Evolutionary conservation across 305 asterid genomes (phyloP), one percentile per base, ranked within the genome.

Genomic region (Solanum hybrid): DNA sequence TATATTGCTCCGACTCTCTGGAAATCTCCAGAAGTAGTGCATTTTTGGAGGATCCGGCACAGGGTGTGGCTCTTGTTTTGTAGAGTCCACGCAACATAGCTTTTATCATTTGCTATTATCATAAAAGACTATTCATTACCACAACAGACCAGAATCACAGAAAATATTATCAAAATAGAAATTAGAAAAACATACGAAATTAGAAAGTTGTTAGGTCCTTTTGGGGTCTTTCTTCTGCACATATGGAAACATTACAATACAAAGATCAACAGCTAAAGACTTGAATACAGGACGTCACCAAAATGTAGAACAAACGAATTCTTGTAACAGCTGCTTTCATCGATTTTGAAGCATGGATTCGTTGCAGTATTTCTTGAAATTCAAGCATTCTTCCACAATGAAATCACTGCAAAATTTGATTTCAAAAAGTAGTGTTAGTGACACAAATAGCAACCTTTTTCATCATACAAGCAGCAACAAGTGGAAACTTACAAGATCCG

Each of bases 361-460:
- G 73, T 88, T 95, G 96, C 94, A 97, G 92, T 93, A 93, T 93
- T 95, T 96, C 96, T 96, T 97, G 98, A 97, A 97, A 95, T 94
- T 95, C 95, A 95, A 89, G 87, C 96, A 94, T 93, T 96, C 99
- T 0, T 96, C 99, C 26, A 91, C 94, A 37, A 97, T 94, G 91
- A 94, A 96, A 34, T 96, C 98, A 36, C 99, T 97, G 96, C 94
- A 87, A 88, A 67, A 29, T 88, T 76, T 20, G 89, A 76, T 69
- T 64, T 33, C 79, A 22, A 42, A 4, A 9, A 89, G 33, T 31
- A 4, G 80, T 67, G 90, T 57, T 86, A 34, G 31, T 20, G 24
- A 12, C 37, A 20, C 4, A 36, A 40, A 57, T 78, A 64, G 40
- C 36, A 86, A 83, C 11, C 24, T 36, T 86, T 18, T 76, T 20